Evolutionary conservation across 2,329 filamentous ascomycete genomes (phyloP), one percentile per base, ranked within the genome.

Genomic region (Esteya vermicola): DNA sequence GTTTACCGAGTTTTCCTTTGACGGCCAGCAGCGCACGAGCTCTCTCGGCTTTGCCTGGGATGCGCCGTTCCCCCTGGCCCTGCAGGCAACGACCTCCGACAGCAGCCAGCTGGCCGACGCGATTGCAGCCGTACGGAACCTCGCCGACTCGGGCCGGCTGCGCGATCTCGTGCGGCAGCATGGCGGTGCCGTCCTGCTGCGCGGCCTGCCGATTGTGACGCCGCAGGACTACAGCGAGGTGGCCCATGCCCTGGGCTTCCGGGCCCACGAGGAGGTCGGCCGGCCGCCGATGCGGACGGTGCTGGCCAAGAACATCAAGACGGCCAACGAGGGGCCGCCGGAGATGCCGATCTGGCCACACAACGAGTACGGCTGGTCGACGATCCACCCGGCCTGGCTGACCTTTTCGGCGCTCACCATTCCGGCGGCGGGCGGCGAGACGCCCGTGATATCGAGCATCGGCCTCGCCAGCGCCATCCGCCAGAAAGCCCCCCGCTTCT

Each of bases 281-380:
- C 53, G 53, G 38, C 51, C 47, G 2, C 51, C 53, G 4, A 35
- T 48, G 10, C 43, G 51, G 22, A 50, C 48, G 2, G 36, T 53
- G 6, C 45, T 50, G 16, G 50, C 50, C 3, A 45, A 45, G 31
- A 54, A 53, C 14, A 48, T 54, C 4, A 49, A 50, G 9, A 52
- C 49, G 12, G 52, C 52, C 27, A 54, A 52, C 37, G 52, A 54
- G 42, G 51, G 51, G 14, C 50, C 50, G 1, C 51, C 48, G 20
- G 49, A 48, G 3, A 42, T 46, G 28, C 49, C 48, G 3, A 47
- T 51, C 10, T 50, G 48, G 27, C 48, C 50, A 7, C 49, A 54
- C 35, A 51, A 52, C 25, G 51, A 53, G 43, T 52, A 51, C 36
- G 49, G 47, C 1, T 36, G 51, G 28, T 50, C 49, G n/a, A 47